A percentile compares a stretch with the other conserved stretches of the same genome.
These are phyloP conservation scores for Septoria petroselini DNA, from an alignment of 2,329 filamentous ascomycete genomes.

Conservation along the genomic window DNA sequence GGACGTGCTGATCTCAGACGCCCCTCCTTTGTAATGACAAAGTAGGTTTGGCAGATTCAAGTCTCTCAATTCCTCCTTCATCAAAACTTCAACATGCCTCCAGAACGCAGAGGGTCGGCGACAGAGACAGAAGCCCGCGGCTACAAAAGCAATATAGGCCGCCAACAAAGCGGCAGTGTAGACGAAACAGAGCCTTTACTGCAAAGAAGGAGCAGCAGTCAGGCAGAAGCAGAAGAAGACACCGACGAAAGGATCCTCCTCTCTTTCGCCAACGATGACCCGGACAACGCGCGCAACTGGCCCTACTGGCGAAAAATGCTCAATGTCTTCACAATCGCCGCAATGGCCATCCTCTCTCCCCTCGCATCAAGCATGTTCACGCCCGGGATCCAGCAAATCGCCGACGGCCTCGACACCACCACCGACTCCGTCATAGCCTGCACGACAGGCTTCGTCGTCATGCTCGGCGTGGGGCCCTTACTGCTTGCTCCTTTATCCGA, in stretches of 20 bases:
- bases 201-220: conserved; percentile 37
- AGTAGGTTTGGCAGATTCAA: too few relatives aligned
- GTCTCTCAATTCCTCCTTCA: neutral
- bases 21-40: too few relatives aligned
- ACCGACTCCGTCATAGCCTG: conserved; percentile 47
- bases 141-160: neutral
- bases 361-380: conserved; percentile 53
- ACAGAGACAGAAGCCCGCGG: conserved; percentile 11
- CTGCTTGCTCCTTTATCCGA: conserved; percentile 47
- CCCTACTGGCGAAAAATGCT: conserved; percentile 44
- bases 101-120: conserved; percentile 11
- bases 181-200: conserved; percentile 44
- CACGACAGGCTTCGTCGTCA: conserved; percentile 52
- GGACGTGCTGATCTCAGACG: too few relatives aligned
- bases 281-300: conserved; percentile 50
- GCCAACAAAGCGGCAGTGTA: conserved; percentile 1
- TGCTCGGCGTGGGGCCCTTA: conserved; percentile 49
- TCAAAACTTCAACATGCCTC: neutral
- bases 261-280: conserved; percentile 40
- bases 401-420: conserved; percentile 45
- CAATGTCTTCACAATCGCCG: conserved; percentile 51
- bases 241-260: conserved; percentile 34
- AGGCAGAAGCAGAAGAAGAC: conserved; percentile 36
- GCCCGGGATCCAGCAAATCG: conserved; percentile 51
- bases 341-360: conserved; percentile 51